Conservation (phyloP, 768 basidiomycete genomes). For the Coprinopsis marcescibilis region DNA sequence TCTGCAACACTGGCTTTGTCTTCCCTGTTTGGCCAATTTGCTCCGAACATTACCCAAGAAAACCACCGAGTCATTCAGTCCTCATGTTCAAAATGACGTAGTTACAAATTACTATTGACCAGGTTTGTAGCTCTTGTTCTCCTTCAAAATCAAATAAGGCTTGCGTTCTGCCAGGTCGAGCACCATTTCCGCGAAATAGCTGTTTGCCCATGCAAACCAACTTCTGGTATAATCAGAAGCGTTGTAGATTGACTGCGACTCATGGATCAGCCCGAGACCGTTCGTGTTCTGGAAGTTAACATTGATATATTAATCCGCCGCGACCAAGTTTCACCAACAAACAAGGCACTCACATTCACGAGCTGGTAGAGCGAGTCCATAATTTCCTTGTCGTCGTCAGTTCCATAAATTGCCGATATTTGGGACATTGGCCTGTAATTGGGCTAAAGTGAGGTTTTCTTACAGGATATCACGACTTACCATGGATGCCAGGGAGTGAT, state of each 20-base stretch:
- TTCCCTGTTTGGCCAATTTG: constrained; percentile 6
- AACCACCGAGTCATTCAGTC: not conserved
- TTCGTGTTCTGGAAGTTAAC: constrained; percentile 61
- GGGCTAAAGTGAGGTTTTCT: not conserved
- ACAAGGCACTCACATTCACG: constrained; percentile 49
- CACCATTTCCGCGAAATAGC: constrained; percentile 80
- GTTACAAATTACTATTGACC: constrained; percentile 26
- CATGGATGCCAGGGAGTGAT: constrained; percentile 69
- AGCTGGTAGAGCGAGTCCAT: constrained; percentile 54
- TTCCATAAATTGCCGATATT: constrained; percentile 68
- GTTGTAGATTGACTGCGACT: constrained; percentile 62
- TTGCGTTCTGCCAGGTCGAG: constrained; percentile 71
- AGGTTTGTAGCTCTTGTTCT: constrained; percentile 49
- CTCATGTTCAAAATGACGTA: not conserved
- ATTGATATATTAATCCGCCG: not conserved
- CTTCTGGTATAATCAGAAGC: constrained; percentile 54
- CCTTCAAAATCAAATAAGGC: constrained; percentile 59
- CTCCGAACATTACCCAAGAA: not conserved
- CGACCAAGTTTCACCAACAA: constrained; percentile 1
- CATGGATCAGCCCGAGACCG: constrained; percentile 73
- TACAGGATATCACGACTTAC: constrained; percentile 23
- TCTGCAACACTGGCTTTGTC: not conserved
- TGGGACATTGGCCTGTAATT: constrained; percentile 72
- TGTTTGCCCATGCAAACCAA: constrained; percentile 84
- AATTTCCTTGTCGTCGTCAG: constrained; percentile 68